Conservation (phyloP, 495 filamentous ascomycete species). For the Symbiotaphrina buchneri region DNA sequence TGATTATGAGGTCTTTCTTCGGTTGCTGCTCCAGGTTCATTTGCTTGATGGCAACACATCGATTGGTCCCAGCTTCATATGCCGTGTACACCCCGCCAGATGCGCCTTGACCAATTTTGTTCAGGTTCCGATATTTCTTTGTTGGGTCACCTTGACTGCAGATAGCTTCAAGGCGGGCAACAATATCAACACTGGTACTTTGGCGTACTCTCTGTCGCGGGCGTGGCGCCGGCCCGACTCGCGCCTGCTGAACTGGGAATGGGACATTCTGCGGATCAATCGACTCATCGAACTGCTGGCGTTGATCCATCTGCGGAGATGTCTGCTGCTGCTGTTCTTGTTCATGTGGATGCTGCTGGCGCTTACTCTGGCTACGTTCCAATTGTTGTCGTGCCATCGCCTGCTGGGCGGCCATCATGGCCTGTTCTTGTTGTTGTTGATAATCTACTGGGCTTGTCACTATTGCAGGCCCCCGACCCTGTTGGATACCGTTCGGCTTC, state of each 20-base stretch:
- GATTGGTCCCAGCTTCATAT: constrained; percentile 60
- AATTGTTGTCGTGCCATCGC: constrained; percentile 29
- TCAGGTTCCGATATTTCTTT: constrained; percentile 64
- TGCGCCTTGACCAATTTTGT: constrained; percentile 93
- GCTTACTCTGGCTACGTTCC: constrained; percentile 46
- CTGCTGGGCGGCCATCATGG: constrained; percentile 52
- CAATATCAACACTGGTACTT: constrained; percentile 58
- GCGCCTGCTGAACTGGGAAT: constrained; percentile 19
- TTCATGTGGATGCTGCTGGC: constrained; percentile 18
- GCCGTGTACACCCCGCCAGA: constrained; percentile 92
- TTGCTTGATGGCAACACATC: constrained; percentile 93
- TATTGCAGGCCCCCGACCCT: constrained; percentile 11
- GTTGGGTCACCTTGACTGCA: constrained; percentile 78
- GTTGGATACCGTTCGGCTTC: not conserved
- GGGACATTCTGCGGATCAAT: constrained; percentile 33
- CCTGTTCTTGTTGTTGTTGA: constrained; percentile 69
- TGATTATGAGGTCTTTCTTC: constrained; percentile 97
- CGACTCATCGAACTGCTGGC: constrained; percentile 27
- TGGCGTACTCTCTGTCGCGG: constrained; percentile 58
- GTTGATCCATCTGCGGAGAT: constrained; percentile 14
- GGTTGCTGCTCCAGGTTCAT: constrained; percentile 98
- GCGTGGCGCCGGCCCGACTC: constrained; percentile 32
- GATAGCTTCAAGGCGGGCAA: constrained; percentile 61
- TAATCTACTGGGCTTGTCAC: constrained; percentile 33
- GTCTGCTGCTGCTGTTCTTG: constrained; percentile 13